These are phyloP conservation scores for Atalantia buxifolia DNA, from an alignment of 345 rosid genomes.

Conservation along the genomic window DNA sequence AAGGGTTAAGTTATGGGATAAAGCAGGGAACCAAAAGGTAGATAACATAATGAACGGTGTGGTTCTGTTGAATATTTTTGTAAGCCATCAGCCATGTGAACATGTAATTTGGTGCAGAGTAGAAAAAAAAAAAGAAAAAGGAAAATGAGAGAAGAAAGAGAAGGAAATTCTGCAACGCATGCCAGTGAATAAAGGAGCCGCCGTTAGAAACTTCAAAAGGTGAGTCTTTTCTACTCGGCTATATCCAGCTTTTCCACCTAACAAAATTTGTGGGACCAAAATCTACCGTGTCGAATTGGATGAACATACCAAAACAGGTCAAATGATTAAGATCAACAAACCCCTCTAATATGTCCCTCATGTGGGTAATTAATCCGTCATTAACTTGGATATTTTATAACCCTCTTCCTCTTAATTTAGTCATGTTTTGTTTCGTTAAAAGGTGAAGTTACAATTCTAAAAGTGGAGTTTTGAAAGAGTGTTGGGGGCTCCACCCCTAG, in stretches of 20 bases:
- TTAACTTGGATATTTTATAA: too few relatives aligned
- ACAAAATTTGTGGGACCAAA: background rate
- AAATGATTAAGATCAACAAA: background rate
- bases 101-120: background rate
- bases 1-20: background rate
- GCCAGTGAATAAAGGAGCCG: background rate
- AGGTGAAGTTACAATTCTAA: too few relatives aligned
- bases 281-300: background rate
- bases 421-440: too few relatives aligned
- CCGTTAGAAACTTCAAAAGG: background rate
- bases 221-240: background rate
- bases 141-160: background rate
- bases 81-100: background rate
- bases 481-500: too few relatives aligned
- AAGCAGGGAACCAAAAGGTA: background rate
- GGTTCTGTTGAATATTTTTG: background rate
- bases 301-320: background rate
- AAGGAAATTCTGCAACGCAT: background rate
- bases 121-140: background rate
- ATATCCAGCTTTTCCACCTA: background rate
- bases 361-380: too few relatives aligned
- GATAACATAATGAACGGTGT: background rate
- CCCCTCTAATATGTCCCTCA: too few relatives aligned
- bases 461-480: too few relatives aligned
- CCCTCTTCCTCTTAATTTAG: too few relatives aligned